A percentile compares a stretch with the other conserved stretches of the same genome.
phyloP scores from a whole-genome alignment of 2,329 filamentous ascomycete genomes.

The Aspergillus nomiae region DNA sequence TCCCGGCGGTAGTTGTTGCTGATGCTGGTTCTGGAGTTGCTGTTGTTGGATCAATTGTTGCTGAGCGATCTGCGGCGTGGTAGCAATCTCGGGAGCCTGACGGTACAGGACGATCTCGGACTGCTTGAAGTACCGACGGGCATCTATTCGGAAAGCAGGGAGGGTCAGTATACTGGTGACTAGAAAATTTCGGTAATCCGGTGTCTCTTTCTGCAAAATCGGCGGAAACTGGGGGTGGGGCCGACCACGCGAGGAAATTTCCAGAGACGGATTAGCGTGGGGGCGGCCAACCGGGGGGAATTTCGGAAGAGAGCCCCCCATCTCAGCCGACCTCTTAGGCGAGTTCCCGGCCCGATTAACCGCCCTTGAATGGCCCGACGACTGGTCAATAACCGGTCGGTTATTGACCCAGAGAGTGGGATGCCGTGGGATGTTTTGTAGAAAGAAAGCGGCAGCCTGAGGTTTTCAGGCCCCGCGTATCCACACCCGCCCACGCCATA shows the following conservation, averaged over 20 bases:
- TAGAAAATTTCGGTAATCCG: slow-evolving; percentile 5
- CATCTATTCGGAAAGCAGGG: slow-evolving; percentile 59
- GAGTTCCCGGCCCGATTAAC: slow-evolving; percentile 24
- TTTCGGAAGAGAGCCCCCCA: neutral
- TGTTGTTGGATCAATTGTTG: slow-evolving; percentile 45
- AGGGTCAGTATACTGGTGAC: slow-evolving; percentile 11
- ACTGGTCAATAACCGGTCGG: slow-evolving; percentile 39
- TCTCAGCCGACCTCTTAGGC: slow-evolving; percentile 9
- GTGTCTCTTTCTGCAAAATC: slow-evolving; percentile 3
- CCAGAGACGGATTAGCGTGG: slow-evolving; percentile 33
- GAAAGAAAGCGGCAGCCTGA: slow-evolving; percentile 1
- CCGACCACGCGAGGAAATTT: slow-evolving; percentile 21
- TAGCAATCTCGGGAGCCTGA: slow-evolving; percentile 59
- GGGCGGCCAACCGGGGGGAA: slow-evolving; percentile 25
- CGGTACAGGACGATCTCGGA: slow-evolving; percentile 97
- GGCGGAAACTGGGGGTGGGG: slow-evolving; percentile 25
- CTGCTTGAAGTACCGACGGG: slow-evolving; percentile 97
- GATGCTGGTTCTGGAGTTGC: slow-evolving; percentile 35
- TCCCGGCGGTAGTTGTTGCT: slow-evolving; percentile 39
- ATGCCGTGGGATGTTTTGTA: slow-evolving; percentile 19
- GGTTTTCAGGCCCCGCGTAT: slow-evolving; percentile 17
- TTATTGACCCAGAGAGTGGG: slow-evolving; percentile 28
- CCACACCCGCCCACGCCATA: slow-evolving; percentile 1
- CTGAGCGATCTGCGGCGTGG: slow-evolving; percentile 42
- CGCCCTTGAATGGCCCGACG: slow-evolving; percentile 25